Conservation (phyloP, 176 grass and related monocot species). For the Lolium multiflorum region DNA sequence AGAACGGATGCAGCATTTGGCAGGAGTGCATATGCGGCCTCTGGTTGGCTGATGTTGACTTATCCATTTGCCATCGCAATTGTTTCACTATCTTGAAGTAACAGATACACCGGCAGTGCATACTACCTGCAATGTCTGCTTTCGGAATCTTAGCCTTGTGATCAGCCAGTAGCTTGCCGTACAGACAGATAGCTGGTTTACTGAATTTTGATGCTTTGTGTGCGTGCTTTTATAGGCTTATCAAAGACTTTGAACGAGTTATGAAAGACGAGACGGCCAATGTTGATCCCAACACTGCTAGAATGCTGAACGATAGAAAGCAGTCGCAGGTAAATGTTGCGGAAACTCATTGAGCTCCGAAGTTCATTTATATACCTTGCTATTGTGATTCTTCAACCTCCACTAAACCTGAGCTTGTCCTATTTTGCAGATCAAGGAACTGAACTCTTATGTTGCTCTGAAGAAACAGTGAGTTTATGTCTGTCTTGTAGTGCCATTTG, state of each 20-base stretch:
- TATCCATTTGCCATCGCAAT: not conserved
- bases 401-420: conserved; percentile 32
- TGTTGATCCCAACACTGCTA: conserved; percentile 61
- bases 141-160: not conserved
- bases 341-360: not conserved
- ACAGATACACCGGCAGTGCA: not conserved
- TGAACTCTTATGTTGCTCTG: conserved; percentile 94
- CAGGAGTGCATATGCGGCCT: not conserved
- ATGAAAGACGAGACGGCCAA: conserved; percentile 60
- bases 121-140: too few species aligned
- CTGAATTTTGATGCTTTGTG: not conserved
- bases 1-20: not conserved
- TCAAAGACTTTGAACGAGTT: conserved; percentile 94
- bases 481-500: conserved; percentile 13
- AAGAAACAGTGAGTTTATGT: conserved; percentile 93
- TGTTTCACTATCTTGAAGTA: not conserved
- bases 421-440: conserved; percentile 93
- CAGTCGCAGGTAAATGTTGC: conserved; percentile 70
- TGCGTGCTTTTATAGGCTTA: conserved; percentile 61
- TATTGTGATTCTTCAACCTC: conserved; percentile 15
- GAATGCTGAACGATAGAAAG: conserved; percentile 82
- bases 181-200: not conserved
- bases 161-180: not conserved
- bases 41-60: conserved; percentile 16
- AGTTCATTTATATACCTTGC: not conserved